These are phyloP conservation scores for Chlorella sp. DNA, from an alignment of 139 green algal species.

Conservation along the genomic window DNA sequence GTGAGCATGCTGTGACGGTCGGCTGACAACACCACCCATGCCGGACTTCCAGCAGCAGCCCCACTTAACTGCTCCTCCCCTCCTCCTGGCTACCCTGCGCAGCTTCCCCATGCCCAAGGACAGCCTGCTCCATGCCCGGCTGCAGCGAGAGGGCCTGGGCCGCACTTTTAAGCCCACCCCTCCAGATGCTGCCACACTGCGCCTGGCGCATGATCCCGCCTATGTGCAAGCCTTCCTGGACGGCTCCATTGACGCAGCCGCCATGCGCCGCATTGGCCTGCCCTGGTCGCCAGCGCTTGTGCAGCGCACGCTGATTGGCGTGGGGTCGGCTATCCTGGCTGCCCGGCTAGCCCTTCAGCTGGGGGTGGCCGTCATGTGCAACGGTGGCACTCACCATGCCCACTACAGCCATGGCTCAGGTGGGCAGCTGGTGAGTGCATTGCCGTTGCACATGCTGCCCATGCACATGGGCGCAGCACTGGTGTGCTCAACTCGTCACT, in stretches of 20 bases:
- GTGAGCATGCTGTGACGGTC: neutral
- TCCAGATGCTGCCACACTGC: constrained; percentile 52
- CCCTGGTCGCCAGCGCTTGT: constrained; percentile 61
- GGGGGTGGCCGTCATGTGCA: constrained; percentile 62
- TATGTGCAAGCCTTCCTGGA: constrained; percentile 53
- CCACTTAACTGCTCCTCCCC: too few species aligned
- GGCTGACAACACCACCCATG: too few species aligned
- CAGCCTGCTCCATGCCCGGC: constrained; percentile 52
- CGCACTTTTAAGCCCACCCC: constrained; percentile 53
- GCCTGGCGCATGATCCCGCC: constrained; percentile 44
- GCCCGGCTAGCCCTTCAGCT: constrained; percentile 60
- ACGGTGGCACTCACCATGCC: constrained; percentile 73
- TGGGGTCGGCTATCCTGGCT: constrained; percentile 57
- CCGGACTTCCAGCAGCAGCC: too few species aligned
- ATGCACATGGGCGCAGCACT: too few species aligned
- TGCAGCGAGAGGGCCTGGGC: constrained; percentile 45
- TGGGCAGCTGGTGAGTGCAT: neutral
- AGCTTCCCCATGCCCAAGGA: constrained; percentile 73
- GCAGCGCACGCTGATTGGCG: constrained; percentile 57
- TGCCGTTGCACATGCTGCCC: too few species aligned
- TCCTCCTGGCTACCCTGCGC: neutral
- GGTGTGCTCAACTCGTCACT: too few species aligned
- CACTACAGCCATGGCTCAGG: constrained; percentile 53
- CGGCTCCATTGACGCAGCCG: constrained; percentile 39
- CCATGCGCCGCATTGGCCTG: constrained; percentile 61